These are phyloP conservation scores for Scenedesmus sp. DNA, from an alignment of 163 green algal genomes.

Conservation along the genomic window DNA sequence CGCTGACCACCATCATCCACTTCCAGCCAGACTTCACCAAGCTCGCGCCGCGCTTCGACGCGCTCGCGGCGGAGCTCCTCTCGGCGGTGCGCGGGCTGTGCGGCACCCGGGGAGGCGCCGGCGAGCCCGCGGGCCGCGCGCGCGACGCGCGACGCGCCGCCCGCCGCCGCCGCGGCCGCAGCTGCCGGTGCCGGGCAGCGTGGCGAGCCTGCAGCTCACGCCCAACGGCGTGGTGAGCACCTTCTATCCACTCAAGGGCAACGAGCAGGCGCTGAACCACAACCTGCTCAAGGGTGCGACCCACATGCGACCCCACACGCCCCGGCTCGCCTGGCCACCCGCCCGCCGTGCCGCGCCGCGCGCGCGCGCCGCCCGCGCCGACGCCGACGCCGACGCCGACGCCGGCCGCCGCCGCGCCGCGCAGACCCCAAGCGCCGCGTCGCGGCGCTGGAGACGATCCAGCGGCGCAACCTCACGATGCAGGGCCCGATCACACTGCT, in stretches of 20 bases:
- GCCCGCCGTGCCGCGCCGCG: no score
- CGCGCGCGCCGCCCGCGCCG: no score
- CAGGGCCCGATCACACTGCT: slow-evolving; percentile 28
- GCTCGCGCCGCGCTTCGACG: slow-evolving; percentile 7
- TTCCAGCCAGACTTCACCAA: slow-evolving; percentile 8
- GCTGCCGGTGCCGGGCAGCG: neutral
- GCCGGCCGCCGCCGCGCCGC: no score
- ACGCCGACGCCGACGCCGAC: no score
- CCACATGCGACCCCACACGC: neutral
- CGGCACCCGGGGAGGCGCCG: neutral
- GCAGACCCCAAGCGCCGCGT: slow-evolving; percentile 13
- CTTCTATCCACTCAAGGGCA: slow-evolving; percentile 37
- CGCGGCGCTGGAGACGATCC: slow-evolving; percentile 20
- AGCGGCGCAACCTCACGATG: slow-evolving; percentile 19
- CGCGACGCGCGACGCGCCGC: no score
- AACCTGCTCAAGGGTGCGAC: slow-evolving; percentile 31
- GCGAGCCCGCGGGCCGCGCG: no score
- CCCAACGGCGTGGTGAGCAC: slow-evolving; percentile 29
- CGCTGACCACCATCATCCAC: slow-evolving; percentile 16
- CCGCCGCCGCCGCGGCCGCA: neutral
- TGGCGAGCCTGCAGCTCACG: slow-evolving; percentile 42
- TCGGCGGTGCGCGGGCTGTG: slow-evolving; percentile 7
- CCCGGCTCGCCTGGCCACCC: neutral
- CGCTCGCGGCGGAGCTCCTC: slow-evolving; percentile 27
- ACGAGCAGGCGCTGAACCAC: slow-evolving; percentile 38